Conservation (phyloP, 768 basidiomycete genomes). For the Xerocomellus intermedius region DNA sequence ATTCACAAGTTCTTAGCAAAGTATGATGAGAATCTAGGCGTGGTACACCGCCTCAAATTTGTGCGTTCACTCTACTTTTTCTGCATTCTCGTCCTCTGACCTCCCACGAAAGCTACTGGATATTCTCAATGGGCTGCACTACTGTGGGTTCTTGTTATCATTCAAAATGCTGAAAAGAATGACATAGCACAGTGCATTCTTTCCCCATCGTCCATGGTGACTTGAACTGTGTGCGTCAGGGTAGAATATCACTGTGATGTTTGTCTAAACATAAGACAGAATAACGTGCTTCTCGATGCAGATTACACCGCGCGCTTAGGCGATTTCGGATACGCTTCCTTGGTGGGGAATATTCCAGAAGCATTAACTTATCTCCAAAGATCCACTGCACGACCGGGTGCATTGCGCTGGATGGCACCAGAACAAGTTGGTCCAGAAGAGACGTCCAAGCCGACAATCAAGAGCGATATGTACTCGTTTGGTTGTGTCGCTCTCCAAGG, state of each 20-base stretch:
- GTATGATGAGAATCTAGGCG: no score
- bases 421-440: no score
- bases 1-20: no score
- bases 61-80: no score
- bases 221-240: neutral
- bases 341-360: no score
- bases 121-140: neutral
- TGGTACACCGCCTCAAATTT: no score
- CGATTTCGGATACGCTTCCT: no score
- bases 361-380: neutral
- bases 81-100: neutral
- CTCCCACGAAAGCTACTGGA: neutral
- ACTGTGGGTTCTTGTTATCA: neutral
- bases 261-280: neutral
- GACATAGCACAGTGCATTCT: neutral
- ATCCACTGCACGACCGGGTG: no score
- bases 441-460: no score
- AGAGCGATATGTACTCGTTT: neutral
- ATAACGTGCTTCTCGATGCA: constrained; percentile 2
- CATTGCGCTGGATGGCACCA: no score
- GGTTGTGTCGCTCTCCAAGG: no score
- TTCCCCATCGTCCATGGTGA: neutral
- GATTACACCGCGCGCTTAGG: neutral
- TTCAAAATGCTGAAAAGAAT: no score
- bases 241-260: neutral